These are phyloP conservation scores for Boletus fagicola DNA, from an alignment of 768 basidiomycete species.

Conservation along the genomic window DNA sequence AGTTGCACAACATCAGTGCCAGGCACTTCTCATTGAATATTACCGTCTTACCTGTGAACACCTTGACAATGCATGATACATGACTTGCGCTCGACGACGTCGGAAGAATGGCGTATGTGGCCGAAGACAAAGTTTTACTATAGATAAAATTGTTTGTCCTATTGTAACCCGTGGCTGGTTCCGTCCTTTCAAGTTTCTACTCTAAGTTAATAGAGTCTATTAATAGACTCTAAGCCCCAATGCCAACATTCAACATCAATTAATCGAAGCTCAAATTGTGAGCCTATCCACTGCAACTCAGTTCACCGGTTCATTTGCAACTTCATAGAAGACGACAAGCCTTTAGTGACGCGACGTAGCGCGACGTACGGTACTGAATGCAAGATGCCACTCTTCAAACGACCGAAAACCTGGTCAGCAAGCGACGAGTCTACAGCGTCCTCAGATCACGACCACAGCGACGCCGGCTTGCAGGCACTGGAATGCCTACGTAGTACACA, in stretches of 20 bases:
- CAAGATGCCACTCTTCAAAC: slow-evolving; percentile 35
- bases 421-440: slow-evolving; percentile 13
- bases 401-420: slow-evolving; percentile 31
- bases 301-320: neutral
- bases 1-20: too few relatives aligned
- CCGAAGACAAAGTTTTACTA: too few relatives aligned
- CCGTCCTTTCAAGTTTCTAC: too few relatives aligned
- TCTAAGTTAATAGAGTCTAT: too few relatives aligned
- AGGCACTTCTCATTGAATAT: too few relatives aligned
- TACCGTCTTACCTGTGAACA: neutral
- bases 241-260: neutral
- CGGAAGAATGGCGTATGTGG: neutral
- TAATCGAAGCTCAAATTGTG: neutral
- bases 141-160: too few relatives aligned
- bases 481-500: slow-evolving; percentile 15
- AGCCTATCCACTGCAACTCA: too few relatives aligned
- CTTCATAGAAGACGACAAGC: neutral
- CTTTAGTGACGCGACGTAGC: neutral
- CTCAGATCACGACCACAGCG: slow-evolving; percentile 13
- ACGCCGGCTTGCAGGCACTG: neutral
- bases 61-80: neutral
- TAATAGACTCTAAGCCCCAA: too few relatives aligned
- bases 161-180: too few relatives aligned
- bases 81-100: neutral
- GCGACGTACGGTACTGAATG: neutral